Percentiles rank a stretch among this genome's conserved stretches.
Conservation (phyloP, 2,329 filamentous ascomycete genomes). For the Aureobasidium sp. region DNA sequence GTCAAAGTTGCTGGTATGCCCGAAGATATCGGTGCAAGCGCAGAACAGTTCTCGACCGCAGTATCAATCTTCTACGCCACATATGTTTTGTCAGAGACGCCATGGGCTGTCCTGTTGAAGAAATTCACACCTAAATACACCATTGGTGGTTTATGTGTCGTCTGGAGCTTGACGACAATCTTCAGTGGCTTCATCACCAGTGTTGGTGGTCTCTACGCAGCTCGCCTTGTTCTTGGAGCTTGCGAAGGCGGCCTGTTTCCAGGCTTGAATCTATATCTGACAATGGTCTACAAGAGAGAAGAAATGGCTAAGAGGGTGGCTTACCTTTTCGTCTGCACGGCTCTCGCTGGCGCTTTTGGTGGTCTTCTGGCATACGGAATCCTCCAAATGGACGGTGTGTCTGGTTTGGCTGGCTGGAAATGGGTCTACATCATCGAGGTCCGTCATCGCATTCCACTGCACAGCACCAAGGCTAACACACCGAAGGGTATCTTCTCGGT, state of each 20-base stretch:
- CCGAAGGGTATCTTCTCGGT: conserved; percentile 21
- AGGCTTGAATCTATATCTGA: conserved; percentile 28
- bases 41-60: conserved; percentile 38
- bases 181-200: conserved; percentile 40
- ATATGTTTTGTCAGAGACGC: conserved; percentile 43
- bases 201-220: conserved; percentile 35
- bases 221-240: conserved; percentile 24
- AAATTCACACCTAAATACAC: conserved; percentile 37
- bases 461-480: background rate
- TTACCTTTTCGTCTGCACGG: conserved; percentile 34
- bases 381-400: conserved; percentile 23
- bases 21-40: conserved; percentile 35
- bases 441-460: background rate
- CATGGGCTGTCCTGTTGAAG: conserved; percentile 42
- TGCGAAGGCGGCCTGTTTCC: conserved; percentile 23
- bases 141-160: conserved; percentile 33
- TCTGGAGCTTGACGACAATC: conserved; percentile 44
- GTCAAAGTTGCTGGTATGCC: conserved; percentile 38
- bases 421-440: conserved; percentile 28
- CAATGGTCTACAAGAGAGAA: conserved; percentile 35
- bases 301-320: conserved; percentile 36
- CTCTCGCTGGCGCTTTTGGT: conserved; percentile 35
- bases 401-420: conserved; percentile 25
- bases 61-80: conserved; percentile 46
- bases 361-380: conserved; percentile 31